These are phyloP conservation scores for Chaetomium cochliodes DNA, from an alignment of 495 filamentous ascomycete genomes.

Conservation along the genomic window DNA sequence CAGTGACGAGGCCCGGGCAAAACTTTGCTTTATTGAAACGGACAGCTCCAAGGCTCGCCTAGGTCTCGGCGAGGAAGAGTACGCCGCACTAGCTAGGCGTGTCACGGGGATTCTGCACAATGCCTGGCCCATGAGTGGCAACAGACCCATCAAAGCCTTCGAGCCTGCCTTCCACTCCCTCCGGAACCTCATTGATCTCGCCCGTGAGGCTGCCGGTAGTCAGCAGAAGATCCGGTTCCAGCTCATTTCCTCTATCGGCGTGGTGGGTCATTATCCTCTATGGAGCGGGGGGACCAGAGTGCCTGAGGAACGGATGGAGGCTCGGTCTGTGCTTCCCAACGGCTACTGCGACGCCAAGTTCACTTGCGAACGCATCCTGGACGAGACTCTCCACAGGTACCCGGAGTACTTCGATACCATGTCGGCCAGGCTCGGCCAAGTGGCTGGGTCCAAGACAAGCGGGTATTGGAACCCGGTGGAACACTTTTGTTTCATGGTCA, in stretches of 20 bases:
- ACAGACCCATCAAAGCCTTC: constrained; percentile 43
- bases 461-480: constrained; percentile 56
- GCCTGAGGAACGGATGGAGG: constrained; percentile 36
- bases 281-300: constrained; percentile 31
- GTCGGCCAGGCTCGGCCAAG: constrained; percentile 50
- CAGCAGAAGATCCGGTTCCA: constrained; percentile 45
- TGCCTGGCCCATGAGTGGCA: constrained; percentile 56
- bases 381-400: constrained; percentile 47
- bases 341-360: constrained; percentile 56
- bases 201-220: constrained; percentile 34
- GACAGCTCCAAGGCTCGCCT: constrained; percentile 47
- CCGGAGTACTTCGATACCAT: constrained; percentile 46
- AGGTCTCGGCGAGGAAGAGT: constrained; percentile 46
- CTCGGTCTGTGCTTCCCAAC: constrained; percentile 42
- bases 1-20: constrained; percentile 22
- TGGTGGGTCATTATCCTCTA: constrained; percentile 47
- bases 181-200: constrained; percentile 50
- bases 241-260: constrained; percentile 56
- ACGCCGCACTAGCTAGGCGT: constrained; percentile 37
- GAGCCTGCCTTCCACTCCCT: constrained; percentile 52
- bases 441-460: constrained; percentile 47
- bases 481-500: constrained; percentile 52
- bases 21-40: constrained; percentile 48
- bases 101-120: constrained; percentile 59
- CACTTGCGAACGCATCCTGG: constrained; percentile 51